Base-by-base conservation (phyloP, 768 basidiomycete genomes). In the Fomitopsis serialis region DNA sequence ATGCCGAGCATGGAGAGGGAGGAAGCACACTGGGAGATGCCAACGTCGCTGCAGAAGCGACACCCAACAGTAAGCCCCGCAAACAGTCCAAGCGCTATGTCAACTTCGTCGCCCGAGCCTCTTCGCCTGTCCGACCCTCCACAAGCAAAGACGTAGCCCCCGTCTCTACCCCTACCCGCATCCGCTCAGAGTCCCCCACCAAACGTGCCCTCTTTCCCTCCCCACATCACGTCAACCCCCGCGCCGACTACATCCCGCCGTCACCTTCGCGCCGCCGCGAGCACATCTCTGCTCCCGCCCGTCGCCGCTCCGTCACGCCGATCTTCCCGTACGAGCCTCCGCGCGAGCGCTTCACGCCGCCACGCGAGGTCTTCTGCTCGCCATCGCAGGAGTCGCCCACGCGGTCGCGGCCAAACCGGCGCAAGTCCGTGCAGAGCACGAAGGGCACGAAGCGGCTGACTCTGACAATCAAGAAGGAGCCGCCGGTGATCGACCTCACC, bases 331-430 rank as follows among this genome's bases (percentile, higher is more conserved):
- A 88, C 61, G 84, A 86, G 57, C 85, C 85, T 0, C 86, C 86
- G 0, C 53, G 63, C 0, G 85, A 85, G 52, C 76, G 81, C n/a
- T 87, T 87, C 60, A 86, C 84, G 0, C 85, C 88, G 1, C 88
- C 87, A 0, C 76, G 80, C 45, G 79, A 85, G 58, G 76, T 89
- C 43, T 65, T 78, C 46, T 65, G 78, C 37, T 72, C 72, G 5
- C 74, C 80, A 15, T 52, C 68, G 42, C 45, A 68, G 52, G 48
- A 63, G 22, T 50, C 59, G 23, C 54, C 59, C 0, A 52, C 60
- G 6, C 59, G 51, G 48, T 69, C 67, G 40, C 78, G 71, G 63
- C 74, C 70, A 0, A 72, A 66, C 59, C 70, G 65, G 59, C 77
- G 68, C 63, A 75, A 66, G 54, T 54, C 64, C 8, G 35, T 44